phyloP scores from a whole-genome alignment of 208 protist species.

The Leishmania major region DNA sequence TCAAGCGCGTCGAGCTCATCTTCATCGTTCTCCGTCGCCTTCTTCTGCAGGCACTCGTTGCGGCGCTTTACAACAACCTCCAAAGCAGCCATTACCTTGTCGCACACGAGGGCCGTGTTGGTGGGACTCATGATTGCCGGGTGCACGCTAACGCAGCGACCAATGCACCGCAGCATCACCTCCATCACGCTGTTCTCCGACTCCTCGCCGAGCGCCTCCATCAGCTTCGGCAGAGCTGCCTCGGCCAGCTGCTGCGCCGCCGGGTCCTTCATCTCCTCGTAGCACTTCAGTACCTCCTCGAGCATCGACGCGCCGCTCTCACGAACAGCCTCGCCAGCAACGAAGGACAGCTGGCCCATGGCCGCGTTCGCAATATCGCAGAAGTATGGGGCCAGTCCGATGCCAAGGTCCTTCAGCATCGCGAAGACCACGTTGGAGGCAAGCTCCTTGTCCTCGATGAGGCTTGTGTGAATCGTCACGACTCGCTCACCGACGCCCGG shows the following conservation, averaged over 20 bases:
- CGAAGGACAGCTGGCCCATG: slow-evolving; percentile 63
- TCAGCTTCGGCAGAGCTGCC: slow-evolving; percentile 47
- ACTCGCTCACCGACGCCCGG: slow-evolving; percentile 76
- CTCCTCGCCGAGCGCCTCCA: slow-evolving; percentile 71
- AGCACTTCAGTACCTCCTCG: slow-evolving; percentile 61
- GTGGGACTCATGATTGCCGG: slow-evolving; percentile 59
- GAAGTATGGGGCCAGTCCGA: slow-evolving; percentile 59
- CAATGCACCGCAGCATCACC: slow-evolving; percentile 62
- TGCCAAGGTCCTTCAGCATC: slow-evolving; percentile 70
- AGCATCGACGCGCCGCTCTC: slow-evolving; percentile 81
- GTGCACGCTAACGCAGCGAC: slow-evolving; percentile 58
- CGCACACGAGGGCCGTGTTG: slow-evolving; percentile 55
- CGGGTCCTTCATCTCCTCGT: slow-evolving; percentile 36
- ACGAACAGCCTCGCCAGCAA: slow-evolving; percentile 63
- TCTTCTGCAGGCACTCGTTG: slow-evolving; percentile 49
- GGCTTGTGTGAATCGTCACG: slow-evolving; percentile 73
- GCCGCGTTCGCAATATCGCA: slow-evolving; percentile 63
- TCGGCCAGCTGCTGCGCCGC: slow-evolving; percentile 55
- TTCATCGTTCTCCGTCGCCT: slow-evolving; percentile 77
- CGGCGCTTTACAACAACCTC: slow-evolving; percentile 58
- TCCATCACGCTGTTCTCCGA: slow-evolving; percentile 62
- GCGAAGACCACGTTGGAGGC: slow-evolving; percentile 71
- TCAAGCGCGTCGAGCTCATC: slow-evolving; percentile 84
- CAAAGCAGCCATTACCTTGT: slow-evolving; percentile 73
- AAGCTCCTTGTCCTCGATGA: slow-evolving; percentile 91